These are phyloP conservation scores for Akebia trifoliata DNA, from an alignment of 164 flowering plant genomes.

Conservation along the genomic window DNA sequence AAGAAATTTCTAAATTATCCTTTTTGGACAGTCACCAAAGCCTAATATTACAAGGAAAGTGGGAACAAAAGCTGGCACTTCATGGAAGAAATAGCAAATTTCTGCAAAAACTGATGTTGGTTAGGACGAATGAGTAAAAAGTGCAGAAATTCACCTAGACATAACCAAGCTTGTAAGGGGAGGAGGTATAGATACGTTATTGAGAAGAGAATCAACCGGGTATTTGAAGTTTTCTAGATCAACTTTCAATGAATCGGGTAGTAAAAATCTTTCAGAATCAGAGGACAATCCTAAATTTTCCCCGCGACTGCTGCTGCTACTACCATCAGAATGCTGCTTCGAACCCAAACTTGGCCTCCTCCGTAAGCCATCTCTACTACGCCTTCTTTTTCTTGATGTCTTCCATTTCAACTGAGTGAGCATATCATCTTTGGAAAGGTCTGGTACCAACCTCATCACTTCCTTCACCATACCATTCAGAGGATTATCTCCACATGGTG, in stretches of 20 bases:
- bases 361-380: slow-evolving; percentile 12
- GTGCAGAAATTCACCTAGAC: slow-evolving; percentile 75
- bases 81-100: too few relatives aligned
- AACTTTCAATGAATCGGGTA: slow-evolving; percentile 33
- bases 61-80: too few relatives aligned
- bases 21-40: too few relatives aligned
- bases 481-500: background rate
- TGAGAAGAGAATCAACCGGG: slow-evolving; percentile 38
- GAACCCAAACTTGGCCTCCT: slow-evolving; percentile 16
- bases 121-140: too few relatives aligned
- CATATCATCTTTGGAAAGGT: slow-evolving; percentile 44
- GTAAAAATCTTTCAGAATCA: slow-evolving; percentile 26
- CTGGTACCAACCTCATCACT: slow-evolving; percentile 12
- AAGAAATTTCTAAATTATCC: too few relatives aligned
- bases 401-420: slow-evolving; percentile 59
- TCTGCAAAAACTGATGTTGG: too few relatives aligned
- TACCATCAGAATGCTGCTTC: slow-evolving; percentile 13
- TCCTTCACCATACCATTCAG: slow-evolving; percentile 12
- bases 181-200: slow-evolving; percentile 39
- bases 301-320: slow-evolving; percentile 11
- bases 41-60: too few relatives aligned
- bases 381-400: slow-evolving; percentile 52
- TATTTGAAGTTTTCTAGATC: slow-evolving; percentile 73
- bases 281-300: slow-evolving; percentile 17
- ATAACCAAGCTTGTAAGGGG: slow-evolving; percentile 63